Evolutionary conservation across 1,284 basidiomycete genomes (phyloP), one percentile per base, ranked within the genome.

Genomic region (Boletellus deceptivus): DNA sequence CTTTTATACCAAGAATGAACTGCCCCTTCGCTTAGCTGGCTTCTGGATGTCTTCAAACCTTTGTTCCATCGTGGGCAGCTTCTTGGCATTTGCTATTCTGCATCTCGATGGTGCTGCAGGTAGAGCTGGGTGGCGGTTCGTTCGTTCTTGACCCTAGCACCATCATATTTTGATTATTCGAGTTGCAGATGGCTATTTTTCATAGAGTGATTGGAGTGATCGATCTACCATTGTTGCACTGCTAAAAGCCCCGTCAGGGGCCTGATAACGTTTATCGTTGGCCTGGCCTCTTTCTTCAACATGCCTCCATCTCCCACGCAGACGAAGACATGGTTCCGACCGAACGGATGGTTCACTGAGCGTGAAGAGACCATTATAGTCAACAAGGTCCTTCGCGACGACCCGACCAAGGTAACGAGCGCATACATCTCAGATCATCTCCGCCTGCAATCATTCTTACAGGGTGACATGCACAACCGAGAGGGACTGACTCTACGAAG

Each of bases 381-480:
- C 10, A 59, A 59, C 39, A 55, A 83, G 14, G 73, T 87, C n/a
- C 70, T 89, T 3, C 75, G 86, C 2, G 86, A 88, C 61, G 85
- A 89, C 56, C 86, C 82, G 6, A 72, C 76, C 16, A 85, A 89
- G 72, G 78, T 72, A 39, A 35, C 34, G 18, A 14, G 29, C 29
- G 29, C 29, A 31, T 31, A 14, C 11, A 31, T 31, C 14, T 11
- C 13, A 31, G 29, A 1, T 31, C 29, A 14, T 14, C 29, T 31
- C 29, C 6, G 29, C 29, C 29, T 2, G 4, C 6, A 2, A 31
- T 14, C 29, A 14, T 31, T 14, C 29, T 31, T 29, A n/a, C 18
- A 77, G 74, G 75, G 79, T 4, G 78, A 82, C 56, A 90, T 91
- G 87, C 86, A 91, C 69, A 91, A 91, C 56, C 80, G 88, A 14